Conservation (phyloP, 345 rosid genomes). For the Laguncularia racemosa region DNA sequence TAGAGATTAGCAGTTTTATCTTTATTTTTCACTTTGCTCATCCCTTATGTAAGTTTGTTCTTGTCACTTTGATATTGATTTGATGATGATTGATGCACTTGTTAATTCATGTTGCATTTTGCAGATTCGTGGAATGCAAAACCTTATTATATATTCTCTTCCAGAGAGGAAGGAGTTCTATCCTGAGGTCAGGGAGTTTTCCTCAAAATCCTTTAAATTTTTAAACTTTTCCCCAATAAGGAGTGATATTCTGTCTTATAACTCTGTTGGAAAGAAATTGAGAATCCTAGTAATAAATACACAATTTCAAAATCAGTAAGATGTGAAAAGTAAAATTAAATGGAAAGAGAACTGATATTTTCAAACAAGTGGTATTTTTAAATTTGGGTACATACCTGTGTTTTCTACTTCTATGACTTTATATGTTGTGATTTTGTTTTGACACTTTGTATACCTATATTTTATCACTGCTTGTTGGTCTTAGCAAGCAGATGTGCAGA, state of each 20-base stretch:
- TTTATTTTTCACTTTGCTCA: background rate
- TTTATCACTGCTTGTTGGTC: too few relatives aligned
- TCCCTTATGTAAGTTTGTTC: background rate
- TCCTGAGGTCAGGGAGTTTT: constrained; percentile 53
- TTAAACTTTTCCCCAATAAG: background rate
- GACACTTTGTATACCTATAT: too few relatives aligned
- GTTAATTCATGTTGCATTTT: constrained; percentile 2
- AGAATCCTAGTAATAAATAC: too few relatives aligned
- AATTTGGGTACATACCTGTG: too few relatives aligned
- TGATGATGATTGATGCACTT: constrained; percentile 1
- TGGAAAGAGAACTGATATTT: too few relatives aligned
- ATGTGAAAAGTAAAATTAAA: too few relatives aligned
- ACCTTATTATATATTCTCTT: constrained; percentile 76
- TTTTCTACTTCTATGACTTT: too few relatives aligned
- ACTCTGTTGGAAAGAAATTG: too few relatives aligned
- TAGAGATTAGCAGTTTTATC: background rate
- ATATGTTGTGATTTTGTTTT: too few relatives aligned
- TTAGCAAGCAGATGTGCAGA: too few relatives aligned
- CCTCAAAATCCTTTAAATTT: constrained; percentile 3
- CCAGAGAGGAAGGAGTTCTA: constrained; percentile 94
- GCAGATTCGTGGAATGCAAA: constrained; percentile 84
- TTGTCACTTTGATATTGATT: constrained; percentile 1
- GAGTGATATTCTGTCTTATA: background rate
- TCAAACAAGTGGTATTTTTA: too few relatives aligned
- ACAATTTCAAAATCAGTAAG: too few relatives aligned